Evolutionary conservation across 2,329 filamentous ascomycete species (phyloP).

Genomic region (Trichothecium sympodiale): DNA sequence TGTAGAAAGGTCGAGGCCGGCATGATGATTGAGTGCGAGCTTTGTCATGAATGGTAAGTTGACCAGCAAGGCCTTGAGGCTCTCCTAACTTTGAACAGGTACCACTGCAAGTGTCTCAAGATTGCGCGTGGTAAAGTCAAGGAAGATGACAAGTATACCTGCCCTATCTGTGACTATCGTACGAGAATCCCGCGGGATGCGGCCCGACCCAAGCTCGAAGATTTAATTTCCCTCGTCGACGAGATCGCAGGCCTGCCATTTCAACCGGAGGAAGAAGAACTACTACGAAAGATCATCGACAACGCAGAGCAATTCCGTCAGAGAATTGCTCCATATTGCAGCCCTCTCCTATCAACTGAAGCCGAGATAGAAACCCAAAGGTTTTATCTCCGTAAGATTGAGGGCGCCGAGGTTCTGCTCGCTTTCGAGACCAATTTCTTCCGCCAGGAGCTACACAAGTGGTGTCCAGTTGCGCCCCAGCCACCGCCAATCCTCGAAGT

Average conservation of each 20-base stretch:
- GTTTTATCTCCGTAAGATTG: slow-evolving; percentile 94
- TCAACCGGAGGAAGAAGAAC: slow-evolving; percentile 88
- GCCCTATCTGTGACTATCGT: slow-evolving; percentile 94
- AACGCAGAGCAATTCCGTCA: slow-evolving; percentile 76
- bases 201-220: slow-evolving; percentile 87
- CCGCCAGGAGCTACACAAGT: slow-evolving; percentile 88
- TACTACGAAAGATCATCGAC: slow-evolving; percentile 75
- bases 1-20: slow-evolving; percentile 87
- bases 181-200: slow-evolving; percentile 96
- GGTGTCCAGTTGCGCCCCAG: slow-evolving; percentile 79
- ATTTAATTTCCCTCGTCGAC: slow-evolving; percentile 72
- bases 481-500: slow-evolving; percentile 77
- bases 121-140: slow-evolving; percentile 96
- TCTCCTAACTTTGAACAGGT: slow-evolving; percentile 41
- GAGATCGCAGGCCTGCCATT: slow-evolving; percentile 77
- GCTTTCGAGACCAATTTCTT: slow-evolving; percentile 96
- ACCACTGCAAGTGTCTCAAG: slow-evolving; percentile 96
- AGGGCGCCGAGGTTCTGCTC: slow-evolving; percentile 88
- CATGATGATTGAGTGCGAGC: slow-evolving; percentile 99
- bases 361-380: slow-evolving; percentile 83
- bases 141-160: slow-evolving; percentile 96
- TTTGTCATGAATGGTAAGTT: slow-evolving; percentile 90
- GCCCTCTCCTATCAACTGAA: slow-evolving; percentile 66
- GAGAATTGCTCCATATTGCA: slow-evolving; percentile 71
- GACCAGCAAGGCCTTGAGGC: background rate